Base-by-base conservation (phyloP, 768 basidiomycete genomes). In the Trametes punicea region DNA sequence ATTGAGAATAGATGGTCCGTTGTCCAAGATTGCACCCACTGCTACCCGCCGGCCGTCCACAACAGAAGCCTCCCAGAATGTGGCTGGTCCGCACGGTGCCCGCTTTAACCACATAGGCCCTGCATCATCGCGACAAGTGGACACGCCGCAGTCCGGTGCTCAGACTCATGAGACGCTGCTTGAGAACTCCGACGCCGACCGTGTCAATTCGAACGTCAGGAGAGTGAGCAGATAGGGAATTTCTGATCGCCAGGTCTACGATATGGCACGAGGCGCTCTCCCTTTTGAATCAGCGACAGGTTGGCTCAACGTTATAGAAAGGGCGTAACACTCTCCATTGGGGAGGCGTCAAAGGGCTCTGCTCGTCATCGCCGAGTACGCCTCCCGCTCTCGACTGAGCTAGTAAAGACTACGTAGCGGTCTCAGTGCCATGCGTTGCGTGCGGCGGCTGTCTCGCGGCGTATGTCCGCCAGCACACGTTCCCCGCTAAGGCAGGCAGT, bases 371-470 rank as follows among this genome's bases (percentile, higher is more conserved):
- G 40, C 30, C 29, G n/a, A 23, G 34, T 44, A 46, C 42, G 44
- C 41, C 42, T 33, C 42, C 16, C 36, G 31, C 41, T 25, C 52
- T 54, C 52, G 41, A 10, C 20, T 31, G 18, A n/a, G 23, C 9
- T 46, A 36, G 52, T 54, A 54, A 54, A 27, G 6, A 54, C 10
- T 54, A 54, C 52, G 52, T 54, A 54, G 52, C 31, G 33, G 52
- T 54, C 52, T 54, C 52, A 54, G 26, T n/a, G 20, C 27, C 44
- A 46, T n/a, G 33, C 44, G 34, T 30, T 16, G 31, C 31, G 20
- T 11, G 44, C 44, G 23, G 52, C 44, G 45, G 34, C n/a, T 38
- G 44, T 10, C 18, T 42, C 29, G 44, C 30, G 52, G 26, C 33
- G 44, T 29, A n/a, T 34, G 44, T 34, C 13, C 40, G 51, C 36